A percentile compares a stretch with the other conserved stretches of the same genome.
These are phyloP conservation scores for Euclidium syriacum DNA, from an alignment of 345 rosid species.

Conservation along the genomic window DNA sequence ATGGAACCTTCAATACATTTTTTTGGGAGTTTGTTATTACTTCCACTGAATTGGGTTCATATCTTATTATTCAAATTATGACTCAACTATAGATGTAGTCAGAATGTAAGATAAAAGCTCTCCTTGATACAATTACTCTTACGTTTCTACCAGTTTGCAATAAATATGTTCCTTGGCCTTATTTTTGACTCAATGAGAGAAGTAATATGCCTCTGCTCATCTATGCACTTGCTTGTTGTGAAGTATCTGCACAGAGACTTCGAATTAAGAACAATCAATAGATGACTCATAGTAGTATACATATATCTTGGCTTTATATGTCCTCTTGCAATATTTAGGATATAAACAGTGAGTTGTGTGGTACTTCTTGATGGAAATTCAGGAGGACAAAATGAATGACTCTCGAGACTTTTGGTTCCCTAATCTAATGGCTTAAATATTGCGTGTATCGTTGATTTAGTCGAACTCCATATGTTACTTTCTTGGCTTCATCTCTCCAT, in stretches of 20 bases:
- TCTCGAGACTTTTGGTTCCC: not conserved
- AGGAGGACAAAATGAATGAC: not conserved
- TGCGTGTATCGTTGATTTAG: not conserved
- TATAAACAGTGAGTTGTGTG: not conserved
- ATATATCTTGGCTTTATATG: not conserved
- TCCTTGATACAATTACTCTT: not conserved
- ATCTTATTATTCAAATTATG: constrained; percentile 11
- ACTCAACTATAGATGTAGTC: constrained; percentile 1
- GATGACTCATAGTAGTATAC: not conserved
- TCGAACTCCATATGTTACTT: not conserved
- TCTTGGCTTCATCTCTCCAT: constrained; percentile 15
- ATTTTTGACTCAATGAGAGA: not conserved
- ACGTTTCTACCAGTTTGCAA: not conserved
- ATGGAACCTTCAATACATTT: not conserved
- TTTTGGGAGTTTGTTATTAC: not conserved
- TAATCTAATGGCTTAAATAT: not conserved
- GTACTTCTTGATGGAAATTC: not conserved
- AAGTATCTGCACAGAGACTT: not conserved
- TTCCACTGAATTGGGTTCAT: not conserved
- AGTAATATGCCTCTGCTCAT: not conserved
- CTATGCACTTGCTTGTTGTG: not conserved
- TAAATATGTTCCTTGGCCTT: not conserved
- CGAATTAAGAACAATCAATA: not conserved
- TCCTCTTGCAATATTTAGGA: not conserved
- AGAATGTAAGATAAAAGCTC: constrained; percentile 4